These are phyloP conservation scores for Pseudogymnoascus sp. DNA, from an alignment of 2,329 filamentous ascomycete genomes.

Conservation along the genomic window DNA sequence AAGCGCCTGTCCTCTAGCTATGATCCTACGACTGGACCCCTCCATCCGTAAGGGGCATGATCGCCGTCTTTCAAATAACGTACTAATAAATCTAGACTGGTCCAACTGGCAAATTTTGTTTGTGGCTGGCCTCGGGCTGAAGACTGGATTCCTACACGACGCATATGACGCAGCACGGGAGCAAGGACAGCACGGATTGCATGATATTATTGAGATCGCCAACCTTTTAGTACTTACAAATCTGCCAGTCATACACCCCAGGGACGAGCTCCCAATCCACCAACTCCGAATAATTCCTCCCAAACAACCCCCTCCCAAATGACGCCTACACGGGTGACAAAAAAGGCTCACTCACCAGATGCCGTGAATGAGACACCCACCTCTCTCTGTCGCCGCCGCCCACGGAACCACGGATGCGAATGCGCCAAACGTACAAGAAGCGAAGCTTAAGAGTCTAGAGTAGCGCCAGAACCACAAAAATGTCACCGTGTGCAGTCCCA, in stretches of 20 bases:
- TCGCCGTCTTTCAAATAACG: neutral
- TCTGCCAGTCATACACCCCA: neutral
- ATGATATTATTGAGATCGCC: slow-evolving; percentile 8
- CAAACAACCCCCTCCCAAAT: neutral
- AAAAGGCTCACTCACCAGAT: slow-evolving; percentile 8
- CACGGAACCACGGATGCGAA: neutral
- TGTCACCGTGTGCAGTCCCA: neutral
- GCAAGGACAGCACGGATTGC: slow-evolving; percentile 1
- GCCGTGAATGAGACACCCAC: neutral
- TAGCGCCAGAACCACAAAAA: neutral
- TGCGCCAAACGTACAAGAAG: neutral
- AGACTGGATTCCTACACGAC: neutral
- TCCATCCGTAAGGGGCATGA: neutral
- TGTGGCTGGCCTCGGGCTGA: neutral
- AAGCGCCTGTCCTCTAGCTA: neutral
- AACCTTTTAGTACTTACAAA: slow-evolving; percentile 9
- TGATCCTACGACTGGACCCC: neutral
- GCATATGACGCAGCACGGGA: neutral
- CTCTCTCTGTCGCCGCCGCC: neutral
- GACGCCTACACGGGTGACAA: slow-evolving; percentile 5
- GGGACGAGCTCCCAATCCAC: neutral
- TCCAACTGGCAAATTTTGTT: neutral
- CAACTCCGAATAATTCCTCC: neutral
- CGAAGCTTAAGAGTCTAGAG: neutral
- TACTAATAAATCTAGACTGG: neutral